phyloP scores from a whole-genome alignment of 1,284 basidiomycete genomes.

The Tetrapyrgos nigripes region DNA sequence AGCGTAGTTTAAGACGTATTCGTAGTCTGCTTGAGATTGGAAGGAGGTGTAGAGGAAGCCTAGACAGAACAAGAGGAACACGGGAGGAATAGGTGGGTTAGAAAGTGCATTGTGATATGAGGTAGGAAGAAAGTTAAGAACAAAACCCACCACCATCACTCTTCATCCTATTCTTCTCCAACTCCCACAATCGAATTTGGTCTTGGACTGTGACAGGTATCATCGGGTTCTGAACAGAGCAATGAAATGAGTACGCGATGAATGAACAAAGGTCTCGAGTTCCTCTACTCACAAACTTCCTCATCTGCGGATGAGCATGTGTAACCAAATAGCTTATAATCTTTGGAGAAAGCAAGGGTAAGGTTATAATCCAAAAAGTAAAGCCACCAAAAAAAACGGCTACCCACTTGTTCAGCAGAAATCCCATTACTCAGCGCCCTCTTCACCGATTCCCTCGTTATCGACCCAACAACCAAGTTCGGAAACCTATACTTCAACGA shows the following conservation, averaged over 20 bases:
- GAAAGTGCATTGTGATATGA: slow-evolving; percentile 19
- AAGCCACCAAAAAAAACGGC: slow-evolving; percentile 10
- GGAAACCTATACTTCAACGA: slow-evolving; percentile 94
- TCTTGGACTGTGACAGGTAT: slow-evolving; percentile 97
- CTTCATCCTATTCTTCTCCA: slow-evolving; percentile 92
- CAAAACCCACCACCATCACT: slow-evolving; percentile 76
- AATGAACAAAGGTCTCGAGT: slow-evolving; percentile 17
- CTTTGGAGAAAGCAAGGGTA: slow-evolving; percentile 45
- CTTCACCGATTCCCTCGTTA: slow-evolving; percentile 95
- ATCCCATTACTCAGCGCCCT: slow-evolving; percentile 95
- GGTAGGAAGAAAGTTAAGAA: slow-evolving; percentile 19
- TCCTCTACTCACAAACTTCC: slow-evolving; percentile 75
- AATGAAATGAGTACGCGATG: neutral
- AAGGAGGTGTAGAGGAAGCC: slow-evolving; percentile 92
- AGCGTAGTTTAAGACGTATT: slow-evolving; percentile 87
- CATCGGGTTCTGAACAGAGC: slow-evolving; percentile 72
- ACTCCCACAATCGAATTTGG: slow-evolving; percentile 97
- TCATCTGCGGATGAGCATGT: slow-evolving; percentile 98
- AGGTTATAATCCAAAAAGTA: slow-evolving; percentile 10
- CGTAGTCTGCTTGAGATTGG: slow-evolving; percentile 86
- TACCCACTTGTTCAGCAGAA: slow-evolving; percentile 88
- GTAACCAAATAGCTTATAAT: slow-evolving; percentile 95
- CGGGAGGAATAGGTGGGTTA: too few relatives aligned
- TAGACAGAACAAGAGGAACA: slow-evolving; percentile 38
- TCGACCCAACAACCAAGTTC: slow-evolving; percentile 93